Percentiles rank a stretch among this genome's conserved stretches.
Evolutionary conservation across 345 rosid species (phyloP).

Genomic region (Nasturtium officinale): DNA sequence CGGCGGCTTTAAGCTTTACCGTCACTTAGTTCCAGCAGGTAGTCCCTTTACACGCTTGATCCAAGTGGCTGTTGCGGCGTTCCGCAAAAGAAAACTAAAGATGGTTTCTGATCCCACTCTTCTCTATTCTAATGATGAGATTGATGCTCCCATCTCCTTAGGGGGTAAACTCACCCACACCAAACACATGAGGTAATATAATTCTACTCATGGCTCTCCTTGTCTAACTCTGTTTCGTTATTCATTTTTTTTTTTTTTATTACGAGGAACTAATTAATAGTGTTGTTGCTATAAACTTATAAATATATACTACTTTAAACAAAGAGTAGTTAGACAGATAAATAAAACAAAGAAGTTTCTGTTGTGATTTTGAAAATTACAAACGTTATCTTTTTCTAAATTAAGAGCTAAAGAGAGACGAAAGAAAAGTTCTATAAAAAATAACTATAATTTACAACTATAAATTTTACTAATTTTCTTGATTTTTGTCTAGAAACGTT

Average conservation of each 20-base stretch:
- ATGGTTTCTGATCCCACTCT: slow-evolving; percentile 48
- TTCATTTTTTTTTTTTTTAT: neutral
- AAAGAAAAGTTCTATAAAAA: too few species aligned
- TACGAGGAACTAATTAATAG: too few species aligned
- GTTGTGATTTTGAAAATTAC: too few species aligned
- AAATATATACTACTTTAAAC: too few species aligned
- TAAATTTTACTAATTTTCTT: neutral
- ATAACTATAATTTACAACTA: neutral
- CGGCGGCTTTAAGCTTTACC: slow-evolving; percentile 68
- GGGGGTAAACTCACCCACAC: slow-evolving; percentile 70
- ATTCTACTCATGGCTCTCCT: neutral
- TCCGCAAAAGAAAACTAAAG: slow-evolving; percentile 61
- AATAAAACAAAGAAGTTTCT: too few species aligned
- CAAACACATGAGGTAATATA: slow-evolving; percentile 57
- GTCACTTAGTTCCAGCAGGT: slow-evolving; percentile 78
- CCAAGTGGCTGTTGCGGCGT: slow-evolving; percentile 72
- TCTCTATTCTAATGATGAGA: slow-evolving; percentile 65
- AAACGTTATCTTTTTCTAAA: neutral
- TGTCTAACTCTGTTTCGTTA: neutral
- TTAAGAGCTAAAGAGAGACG: neutral
- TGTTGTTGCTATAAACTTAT: too few species aligned
- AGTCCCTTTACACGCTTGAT: slow-evolving; percentile 88
- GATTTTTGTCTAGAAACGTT: neutral
- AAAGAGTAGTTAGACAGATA: too few species aligned
- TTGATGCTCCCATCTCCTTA: slow-evolving; percentile 73